phyloP scores from a whole-genome alignment of 192 early-diverging fungal genomes.

The Geosiphon pyriformis region DNA sequence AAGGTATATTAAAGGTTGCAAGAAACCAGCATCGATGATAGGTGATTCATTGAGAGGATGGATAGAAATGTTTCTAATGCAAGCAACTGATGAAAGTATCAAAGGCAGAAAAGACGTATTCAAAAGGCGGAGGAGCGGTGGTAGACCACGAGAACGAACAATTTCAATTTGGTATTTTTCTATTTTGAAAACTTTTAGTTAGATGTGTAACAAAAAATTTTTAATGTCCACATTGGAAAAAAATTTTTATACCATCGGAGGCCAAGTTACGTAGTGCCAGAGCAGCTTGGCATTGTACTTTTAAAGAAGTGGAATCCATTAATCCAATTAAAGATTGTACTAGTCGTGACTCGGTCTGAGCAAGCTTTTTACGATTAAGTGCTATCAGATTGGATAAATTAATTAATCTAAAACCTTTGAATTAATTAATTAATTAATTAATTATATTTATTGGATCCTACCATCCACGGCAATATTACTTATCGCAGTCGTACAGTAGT shows the following conservation, averaged over 20 bases:
- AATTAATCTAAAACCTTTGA: no score
- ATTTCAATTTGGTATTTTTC: conserved; percentile 84
- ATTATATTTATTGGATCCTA: no score
- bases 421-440: no score
- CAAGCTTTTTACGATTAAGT: conserved; percentile 57
- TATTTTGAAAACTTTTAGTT: conserved; percentile 29
- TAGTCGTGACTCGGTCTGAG: conserved; percentile 66
- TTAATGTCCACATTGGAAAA: no score
- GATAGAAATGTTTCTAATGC: conserved; percentile 86
- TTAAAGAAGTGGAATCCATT: conserved; percentile 70
- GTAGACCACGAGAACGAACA: conserved; percentile 68
- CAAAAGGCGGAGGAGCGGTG: conserved; percentile 65
- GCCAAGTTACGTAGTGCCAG: conserved; percentile 84
- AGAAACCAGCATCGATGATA: conserved; percentile 73
- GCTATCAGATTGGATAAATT: conserved; percentile 14
- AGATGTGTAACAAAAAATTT: not conserved
- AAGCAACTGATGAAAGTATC: conserved; percentile 79
- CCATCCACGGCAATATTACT: conserved; percentile 86
- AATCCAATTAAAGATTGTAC: conserved; percentile 72
- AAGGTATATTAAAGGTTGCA: conserved; percentile 61
- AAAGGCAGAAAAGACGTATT: conserved; percentile 70
- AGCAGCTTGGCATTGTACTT: conserved; percentile 85
- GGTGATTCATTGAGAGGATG: conserved; percentile 80
- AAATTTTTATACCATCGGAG: conserved; percentile 53
- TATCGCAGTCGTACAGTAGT: conserved; percentile 85